These are phyloP conservation scores for Calonectria ilicicola DNA, from an alignment of 2,329 filamentous ascomycete genomes.

Conservation along the genomic window DNA sequence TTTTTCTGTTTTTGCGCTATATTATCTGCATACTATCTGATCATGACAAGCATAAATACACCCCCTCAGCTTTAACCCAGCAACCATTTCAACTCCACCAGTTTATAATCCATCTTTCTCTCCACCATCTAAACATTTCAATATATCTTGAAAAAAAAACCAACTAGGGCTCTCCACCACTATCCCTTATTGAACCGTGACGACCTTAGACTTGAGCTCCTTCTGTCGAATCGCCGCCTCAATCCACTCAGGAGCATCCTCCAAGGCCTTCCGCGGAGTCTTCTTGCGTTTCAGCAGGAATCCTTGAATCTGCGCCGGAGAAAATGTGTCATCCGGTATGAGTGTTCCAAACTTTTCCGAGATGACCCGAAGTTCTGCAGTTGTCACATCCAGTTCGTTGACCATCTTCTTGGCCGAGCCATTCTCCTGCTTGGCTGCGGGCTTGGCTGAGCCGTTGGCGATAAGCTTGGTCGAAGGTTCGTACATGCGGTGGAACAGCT, in stretches of 20 bases:
- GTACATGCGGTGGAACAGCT: constrained; percentile 74
- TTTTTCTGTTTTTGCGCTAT: background rate
- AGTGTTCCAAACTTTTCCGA: constrained; percentile 62
- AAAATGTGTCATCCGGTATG: constrained; percentile 65
- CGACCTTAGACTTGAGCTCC: constrained; percentile 59
- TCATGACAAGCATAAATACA: no score
- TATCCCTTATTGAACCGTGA: constrained; percentile 57
- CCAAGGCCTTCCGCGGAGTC: constrained; percentile 65
- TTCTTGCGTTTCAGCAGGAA: constrained; percentile 74
- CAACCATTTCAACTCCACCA: background rate
- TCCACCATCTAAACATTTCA: background rate
- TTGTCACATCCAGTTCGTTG: constrained; percentile 47
- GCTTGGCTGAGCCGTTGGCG: constrained; percentile 22
- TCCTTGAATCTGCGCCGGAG: constrained; percentile 73
- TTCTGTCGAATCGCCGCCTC: constrained; percentile 63
- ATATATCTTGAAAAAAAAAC: background rate
- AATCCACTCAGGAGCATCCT: constrained; percentile 67
- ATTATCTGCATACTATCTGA: background rate
- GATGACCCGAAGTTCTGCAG: constrained; percentile 57
- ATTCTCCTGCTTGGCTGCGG: constrained; percentile 19
- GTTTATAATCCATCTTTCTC: background rate
- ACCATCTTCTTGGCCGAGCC: constrained; percentile 14
- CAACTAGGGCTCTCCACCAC: background rate
- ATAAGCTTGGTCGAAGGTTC: constrained; percentile 50
- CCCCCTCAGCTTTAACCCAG: no score